phyloP scores from a whole-genome alignment of 306 rosid genomes.

The Dalbergia oliveri region DNA sequence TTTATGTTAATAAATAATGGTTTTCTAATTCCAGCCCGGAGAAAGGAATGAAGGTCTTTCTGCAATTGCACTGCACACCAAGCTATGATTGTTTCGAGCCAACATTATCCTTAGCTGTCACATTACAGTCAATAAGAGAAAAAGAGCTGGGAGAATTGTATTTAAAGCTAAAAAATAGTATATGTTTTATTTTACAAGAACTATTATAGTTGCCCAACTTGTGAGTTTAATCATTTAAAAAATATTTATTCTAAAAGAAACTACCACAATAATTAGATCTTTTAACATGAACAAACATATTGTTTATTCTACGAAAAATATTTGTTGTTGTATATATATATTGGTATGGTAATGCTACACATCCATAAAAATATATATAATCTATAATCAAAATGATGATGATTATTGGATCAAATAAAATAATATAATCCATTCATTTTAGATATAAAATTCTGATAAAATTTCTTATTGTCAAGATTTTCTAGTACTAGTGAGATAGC shows the following conservation, averaged over 20 bases:
- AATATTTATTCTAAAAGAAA: background rate
- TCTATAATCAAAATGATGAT: no score
- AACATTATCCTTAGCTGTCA: conserved; percentile 46
- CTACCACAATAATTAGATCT: background rate
- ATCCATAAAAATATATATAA: no score
- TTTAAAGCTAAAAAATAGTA: background rate
- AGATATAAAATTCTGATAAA: no score
- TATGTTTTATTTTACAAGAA: background rate
- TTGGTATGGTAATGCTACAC: no score
- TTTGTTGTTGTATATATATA: background rate
- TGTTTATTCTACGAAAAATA: background rate
- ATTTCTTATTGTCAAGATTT: no score
- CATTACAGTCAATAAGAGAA: conserved; percentile 8
- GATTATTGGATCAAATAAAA: no score
- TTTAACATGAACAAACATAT: background rate
- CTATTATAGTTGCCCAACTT: background rate
- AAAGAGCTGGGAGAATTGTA: background rate
- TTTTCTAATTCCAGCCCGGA: conserved; percentile 5
- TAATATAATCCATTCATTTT: no score
- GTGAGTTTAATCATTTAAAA: background rate
- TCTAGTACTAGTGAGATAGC: background rate
- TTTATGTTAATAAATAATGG: background rate
- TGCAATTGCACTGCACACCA: conserved; percentile 6
- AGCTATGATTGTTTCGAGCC: conserved; percentile 5
- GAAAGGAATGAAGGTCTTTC: conserved; percentile 35